Conservation (phyloP, 2,329 filamentous ascomycete genomes). For the Fonsecaea multimorphosa region DNA sequence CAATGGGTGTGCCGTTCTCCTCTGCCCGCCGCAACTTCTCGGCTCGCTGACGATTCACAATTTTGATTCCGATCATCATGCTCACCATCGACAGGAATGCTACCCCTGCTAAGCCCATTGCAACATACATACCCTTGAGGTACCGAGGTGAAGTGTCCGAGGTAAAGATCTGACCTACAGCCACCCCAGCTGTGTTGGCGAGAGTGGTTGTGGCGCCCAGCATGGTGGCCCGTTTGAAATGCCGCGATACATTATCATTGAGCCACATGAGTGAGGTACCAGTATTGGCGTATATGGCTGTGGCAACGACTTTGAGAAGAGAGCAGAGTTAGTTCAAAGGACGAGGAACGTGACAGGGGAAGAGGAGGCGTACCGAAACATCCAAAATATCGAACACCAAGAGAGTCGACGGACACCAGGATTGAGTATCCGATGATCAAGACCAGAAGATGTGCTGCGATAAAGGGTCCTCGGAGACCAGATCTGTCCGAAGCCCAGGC, state of each 20-base stretch:
- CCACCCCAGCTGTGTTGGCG: conserved; percentile 56
- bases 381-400: conserved; percentile 34
- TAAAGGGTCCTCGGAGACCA: conserved; percentile 46
- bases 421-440: neutral
- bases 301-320: conserved; percentile 33
- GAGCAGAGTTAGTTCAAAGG: too few species aligned
- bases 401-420: neutral
- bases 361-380: neutral
- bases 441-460: conserved; percentile 20
- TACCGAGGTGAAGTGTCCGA: conserved; percentile 43
- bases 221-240: conserved; percentile 56
- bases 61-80: conserved; percentile 40
- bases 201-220: conserved; percentile 56
- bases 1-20: conserved; percentile 28
- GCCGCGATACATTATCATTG: conserved; percentile 56
- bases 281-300: conserved; percentile 42
- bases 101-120: conserved; percentile 35
- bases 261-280: conserved; percentile 55
- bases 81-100: conserved; percentile 38
- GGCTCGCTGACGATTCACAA: conserved; percentile 42
- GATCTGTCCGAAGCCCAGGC: conserved; percentile 64
- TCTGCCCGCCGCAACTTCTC: conserved; percentile 11
- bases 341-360: neutral
- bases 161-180: conserved; percentile 45
- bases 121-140: conserved; percentile 39